These are phyloP conservation scores for Leishmania turanica DNA, from an alignment of 208 protist species.

Conservation along the genomic window DNA sequence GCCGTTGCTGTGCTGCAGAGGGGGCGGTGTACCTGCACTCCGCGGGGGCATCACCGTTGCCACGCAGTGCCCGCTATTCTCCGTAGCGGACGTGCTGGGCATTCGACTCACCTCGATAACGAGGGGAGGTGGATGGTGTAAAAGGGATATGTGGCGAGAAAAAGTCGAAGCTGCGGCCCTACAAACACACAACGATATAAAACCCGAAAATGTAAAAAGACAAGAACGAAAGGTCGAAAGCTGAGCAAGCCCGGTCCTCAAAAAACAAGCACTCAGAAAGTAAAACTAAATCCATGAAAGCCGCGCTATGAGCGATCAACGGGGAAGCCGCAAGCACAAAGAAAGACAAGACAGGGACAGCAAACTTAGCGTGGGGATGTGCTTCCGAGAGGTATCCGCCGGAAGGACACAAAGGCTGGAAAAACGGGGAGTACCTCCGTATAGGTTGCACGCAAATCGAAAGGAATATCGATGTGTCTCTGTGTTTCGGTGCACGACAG, in stretches of 20 bases:
- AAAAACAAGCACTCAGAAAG: background rate
- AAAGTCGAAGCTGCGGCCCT: background rate
- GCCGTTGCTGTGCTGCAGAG: background rate
- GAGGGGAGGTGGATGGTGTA: background rate
- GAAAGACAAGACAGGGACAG: background rate
- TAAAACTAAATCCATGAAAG: background rate
- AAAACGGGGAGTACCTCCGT: background rate
- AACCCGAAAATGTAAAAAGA: background rate
- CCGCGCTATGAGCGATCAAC: background rate
- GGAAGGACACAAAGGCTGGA: background rate
- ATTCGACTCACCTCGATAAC: background rate
- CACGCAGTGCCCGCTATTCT: background rate
- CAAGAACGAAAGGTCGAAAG: constrained; percentile 8
- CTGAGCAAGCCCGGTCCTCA: background rate
- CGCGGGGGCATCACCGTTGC: background rate
- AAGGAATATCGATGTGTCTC: too few species aligned
- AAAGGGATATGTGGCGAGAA: background rate
- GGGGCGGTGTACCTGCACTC: background rate
- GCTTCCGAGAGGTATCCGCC: background rate
- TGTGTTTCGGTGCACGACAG: background rate
- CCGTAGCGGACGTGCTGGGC: background rate
- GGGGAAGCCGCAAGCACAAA: background rate
- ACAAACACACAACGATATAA: background rate
- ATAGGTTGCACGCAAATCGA: background rate
- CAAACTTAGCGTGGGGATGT: background rate